Conservation (phyloP, 805 yeast species). For the Kluyveromyces dobzhanskii region DNA sequence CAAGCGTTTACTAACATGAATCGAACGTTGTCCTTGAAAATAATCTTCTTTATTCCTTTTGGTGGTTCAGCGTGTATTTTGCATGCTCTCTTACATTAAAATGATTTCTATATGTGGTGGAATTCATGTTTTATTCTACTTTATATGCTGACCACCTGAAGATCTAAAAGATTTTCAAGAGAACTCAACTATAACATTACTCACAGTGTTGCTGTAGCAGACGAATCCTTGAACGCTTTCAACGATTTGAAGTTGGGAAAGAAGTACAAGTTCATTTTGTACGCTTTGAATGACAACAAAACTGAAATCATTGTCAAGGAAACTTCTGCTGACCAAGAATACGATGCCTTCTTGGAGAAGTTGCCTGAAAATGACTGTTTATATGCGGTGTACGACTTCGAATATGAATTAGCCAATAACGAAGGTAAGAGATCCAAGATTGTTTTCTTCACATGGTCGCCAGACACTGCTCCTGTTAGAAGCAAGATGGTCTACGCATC, state of each 20-base stretch:
- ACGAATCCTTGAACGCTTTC: constrained; percentile 89
- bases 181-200: too few relatives aligned
- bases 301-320: constrained; percentile 87
- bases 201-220: constrained; percentile 69
- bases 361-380: constrained; percentile 95
- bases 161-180: too few relatives aligned
- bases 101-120: too few relatives aligned
- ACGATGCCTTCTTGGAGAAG: constrained; percentile 79
- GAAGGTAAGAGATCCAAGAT: constrained; percentile 90
- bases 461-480: constrained; percentile 94
- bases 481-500: constrained; percentile 97
- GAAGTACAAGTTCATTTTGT: constrained; percentile 77
- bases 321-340: constrained; percentile 65
- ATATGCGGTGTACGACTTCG: constrained; percentile 95
- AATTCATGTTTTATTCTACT: too few relatives aligned
- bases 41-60: too few relatives aligned
- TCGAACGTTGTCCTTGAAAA: too few relatives aligned
- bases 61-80: too few relatives aligned
- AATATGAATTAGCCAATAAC: constrained; percentile 79
- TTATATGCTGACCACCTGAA: too few relatives aligned
- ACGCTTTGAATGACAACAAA: constrained; percentile 71
- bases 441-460: constrained; percentile 83
- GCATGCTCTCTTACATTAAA: too few relatives aligned
- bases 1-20: too few relatives aligned
- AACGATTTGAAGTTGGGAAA: constrained; percentile 93